phyloP scores from a whole-genome alignment of 129 eudicot genomes.

The Ambrosia trifida region DNA sequence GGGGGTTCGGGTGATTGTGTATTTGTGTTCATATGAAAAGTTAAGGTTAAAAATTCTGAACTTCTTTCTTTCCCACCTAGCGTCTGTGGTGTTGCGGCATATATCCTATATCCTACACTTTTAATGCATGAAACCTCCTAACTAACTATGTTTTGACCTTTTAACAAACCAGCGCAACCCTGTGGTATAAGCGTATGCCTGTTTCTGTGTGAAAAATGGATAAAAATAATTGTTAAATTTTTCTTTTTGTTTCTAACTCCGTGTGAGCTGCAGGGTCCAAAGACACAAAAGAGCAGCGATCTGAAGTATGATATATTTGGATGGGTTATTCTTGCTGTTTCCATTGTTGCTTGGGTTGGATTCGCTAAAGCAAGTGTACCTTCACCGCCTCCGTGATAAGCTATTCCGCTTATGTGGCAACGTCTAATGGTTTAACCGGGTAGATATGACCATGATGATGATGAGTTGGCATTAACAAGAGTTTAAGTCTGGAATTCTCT shows the following conservation, averaged over 20 bases:
- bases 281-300: slow-evolving; percentile 68
- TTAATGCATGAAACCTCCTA: neutral
- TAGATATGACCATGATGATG: slow-evolving; percentile 10
- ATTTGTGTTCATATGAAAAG: too few relatives aligned
- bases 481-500: slow-evolving; percentile 9
- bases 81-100: too few relatives aligned
- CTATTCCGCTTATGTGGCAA: slow-evolving; percentile 21
- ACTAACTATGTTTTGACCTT: neutral
- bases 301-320: slow-evolving; percentile 81
- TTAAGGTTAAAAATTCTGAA: too few relatives aligned
- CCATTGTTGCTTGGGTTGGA: slow-evolving; percentile 83
- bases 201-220: neutral
- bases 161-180: neutral
- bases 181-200: neutral
- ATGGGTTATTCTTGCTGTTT: slow-evolving; percentile 86
- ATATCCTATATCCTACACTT: neutral
- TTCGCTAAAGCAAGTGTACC: slow-evolving; percentile 67
- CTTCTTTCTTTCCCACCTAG: too few relatives aligned
- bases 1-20: neutral
- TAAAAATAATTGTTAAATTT: neutral
- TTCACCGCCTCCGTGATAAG: slow-evolving; percentile 67
- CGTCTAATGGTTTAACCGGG: neutral
- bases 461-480: slow-evolving; percentile 4
- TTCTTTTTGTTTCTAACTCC: neutral
- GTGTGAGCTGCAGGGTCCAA: slow-evolving; percentile 45